Evolutionary conservation across 2,329 filamentous ascomycete species (phyloP).

Genomic region (Ceratocystis variospora): DNA sequence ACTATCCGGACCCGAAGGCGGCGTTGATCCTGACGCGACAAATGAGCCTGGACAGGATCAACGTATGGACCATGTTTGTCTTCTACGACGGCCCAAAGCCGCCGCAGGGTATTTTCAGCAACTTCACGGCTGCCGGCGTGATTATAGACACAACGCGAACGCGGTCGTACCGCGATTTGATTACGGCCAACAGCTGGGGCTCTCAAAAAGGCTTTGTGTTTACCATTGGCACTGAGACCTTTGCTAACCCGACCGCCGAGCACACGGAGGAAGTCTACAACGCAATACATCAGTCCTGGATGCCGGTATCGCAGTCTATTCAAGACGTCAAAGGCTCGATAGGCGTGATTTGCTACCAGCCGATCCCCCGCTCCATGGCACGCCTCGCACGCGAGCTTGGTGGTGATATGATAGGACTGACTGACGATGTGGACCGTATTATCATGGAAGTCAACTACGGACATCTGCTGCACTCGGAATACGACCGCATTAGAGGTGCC

Average conservation of each 20-base stretch:
- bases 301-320: constrained; percentile 23
- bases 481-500: constrained; percentile 19
- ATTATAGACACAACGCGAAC: constrained; percentile 24
- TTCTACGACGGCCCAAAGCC: constrained; percentile 47
- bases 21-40: constrained; percentile 22
- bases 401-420: constrained; percentile 29
- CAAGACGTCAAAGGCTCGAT: constrained; percentile 12
- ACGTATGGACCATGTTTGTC: constrained; percentile 46
- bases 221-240: constrained; percentile 29
- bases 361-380: constrained; percentile 29
- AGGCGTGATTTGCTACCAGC: constrained; percentile 28
- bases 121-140: constrained; percentile 26
- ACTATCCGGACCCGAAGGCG: constrained; percentile 24
- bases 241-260: constrained; percentile 25
- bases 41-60: constrained; percentile 19
- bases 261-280: constrained; percentile 25
- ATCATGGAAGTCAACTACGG: constrained; percentile 21
- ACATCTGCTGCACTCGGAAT: constrained; percentile 21
- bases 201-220: constrained; percentile 27
- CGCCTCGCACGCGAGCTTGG: constrained; percentile 28
- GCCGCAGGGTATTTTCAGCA: constrained; percentile 31
- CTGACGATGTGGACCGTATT: constrained; percentile 23
- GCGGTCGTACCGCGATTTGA: constrained; percentile 20
- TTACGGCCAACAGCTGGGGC: constrained; percentile 21
- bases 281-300: constrained; percentile 26